Percentiles rank a stretch among this genome's conserved stretches.
Evolutionary conservation across 257 asterid genomes (phyloP).

Genomic region (Agastache rugosa): DNA sequence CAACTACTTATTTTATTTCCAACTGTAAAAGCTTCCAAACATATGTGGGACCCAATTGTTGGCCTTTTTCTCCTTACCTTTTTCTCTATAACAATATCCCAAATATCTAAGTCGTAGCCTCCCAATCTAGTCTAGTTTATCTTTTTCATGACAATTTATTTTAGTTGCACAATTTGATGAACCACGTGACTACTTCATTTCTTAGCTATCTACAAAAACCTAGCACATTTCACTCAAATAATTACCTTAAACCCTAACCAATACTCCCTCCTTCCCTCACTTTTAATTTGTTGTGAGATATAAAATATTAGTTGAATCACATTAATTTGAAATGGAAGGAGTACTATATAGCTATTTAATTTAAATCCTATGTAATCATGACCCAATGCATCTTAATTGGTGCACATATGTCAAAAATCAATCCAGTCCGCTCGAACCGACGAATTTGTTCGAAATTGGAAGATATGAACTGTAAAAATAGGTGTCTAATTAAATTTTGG

Average conservation of each 20-base stretch:
- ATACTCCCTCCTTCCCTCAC: too few relatives aligned
- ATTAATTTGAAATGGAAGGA: too few relatives aligned
- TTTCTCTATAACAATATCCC: neutral
- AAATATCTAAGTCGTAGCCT: neutral
- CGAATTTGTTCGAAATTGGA: too few relatives aligned
- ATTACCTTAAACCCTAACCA: neutral
- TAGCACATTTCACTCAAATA: neutral
- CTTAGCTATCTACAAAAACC: neutral
- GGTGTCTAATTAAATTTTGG: too few relatives aligned
- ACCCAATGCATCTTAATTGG: too few relatives aligned
- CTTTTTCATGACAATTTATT: neutral
- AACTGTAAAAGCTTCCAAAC: constrained; percentile 33
- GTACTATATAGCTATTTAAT: too few relatives aligned
- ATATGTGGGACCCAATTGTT: constrained; percentile 6
- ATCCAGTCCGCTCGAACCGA: too few relatives aligned
- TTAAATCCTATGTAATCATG: too few relatives aligned
- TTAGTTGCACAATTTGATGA: constrained; percentile 9
- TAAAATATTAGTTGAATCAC: too few relatives aligned
- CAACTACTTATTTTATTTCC: constrained; percentile 29
- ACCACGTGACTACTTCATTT: neutral
- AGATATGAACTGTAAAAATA: too few relatives aligned
- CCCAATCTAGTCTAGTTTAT: neutral
- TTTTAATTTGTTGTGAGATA: too few relatives aligned
- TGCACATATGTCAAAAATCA: too few relatives aligned
- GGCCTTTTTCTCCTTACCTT: neutral